A percentile compares a stretch with the other conserved stretches of the same genome.
These are phyloP conservation scores for Termitomyces heimii DNA, from an alignment of 768 basidiomycete species.

Conservation along the genomic window DNA sequence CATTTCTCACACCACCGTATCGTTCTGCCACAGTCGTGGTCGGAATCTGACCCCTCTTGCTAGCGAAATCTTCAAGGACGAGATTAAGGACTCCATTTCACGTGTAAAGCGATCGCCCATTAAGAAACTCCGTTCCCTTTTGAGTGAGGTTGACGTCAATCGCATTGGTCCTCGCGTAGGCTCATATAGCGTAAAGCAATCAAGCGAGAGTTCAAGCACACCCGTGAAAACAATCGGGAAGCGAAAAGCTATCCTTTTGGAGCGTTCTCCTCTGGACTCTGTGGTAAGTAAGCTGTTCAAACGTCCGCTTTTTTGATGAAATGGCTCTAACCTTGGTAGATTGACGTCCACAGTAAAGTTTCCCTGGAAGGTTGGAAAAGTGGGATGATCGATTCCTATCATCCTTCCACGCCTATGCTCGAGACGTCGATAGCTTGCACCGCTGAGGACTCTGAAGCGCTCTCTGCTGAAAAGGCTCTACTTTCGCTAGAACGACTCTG, in stretches of 20 bases:
- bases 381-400: background rate
- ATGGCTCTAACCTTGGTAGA: background rate
- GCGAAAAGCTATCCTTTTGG: conserved; percentile 13
- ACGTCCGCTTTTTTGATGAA: background rate
- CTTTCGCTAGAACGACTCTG: conserved; percentile 19
- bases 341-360: background rate
- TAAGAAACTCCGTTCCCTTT: conserved; percentile 6
- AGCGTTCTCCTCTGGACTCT: background rate
- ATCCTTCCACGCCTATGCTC: background rate
- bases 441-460: background rate
- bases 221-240: conserved; percentile 17
- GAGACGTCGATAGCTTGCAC: background rate
- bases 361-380: background rate
- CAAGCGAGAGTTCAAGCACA: background rate
- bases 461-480: conserved; percentile 8
- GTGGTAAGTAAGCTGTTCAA: background rate
- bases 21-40: background rate
- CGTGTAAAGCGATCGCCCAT: background rate
- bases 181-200: background rate
- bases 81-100: conserved; percentile 7
- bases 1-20: background rate
- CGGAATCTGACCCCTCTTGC: conserved; percentile 10
- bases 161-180: background rate
- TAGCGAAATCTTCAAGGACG: conserved; percentile 14
- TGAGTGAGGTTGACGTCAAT: conserved; percentile 12